Conservation (phyloP, 257 asterid genomes). For the Mentha longifolia region DNA sequence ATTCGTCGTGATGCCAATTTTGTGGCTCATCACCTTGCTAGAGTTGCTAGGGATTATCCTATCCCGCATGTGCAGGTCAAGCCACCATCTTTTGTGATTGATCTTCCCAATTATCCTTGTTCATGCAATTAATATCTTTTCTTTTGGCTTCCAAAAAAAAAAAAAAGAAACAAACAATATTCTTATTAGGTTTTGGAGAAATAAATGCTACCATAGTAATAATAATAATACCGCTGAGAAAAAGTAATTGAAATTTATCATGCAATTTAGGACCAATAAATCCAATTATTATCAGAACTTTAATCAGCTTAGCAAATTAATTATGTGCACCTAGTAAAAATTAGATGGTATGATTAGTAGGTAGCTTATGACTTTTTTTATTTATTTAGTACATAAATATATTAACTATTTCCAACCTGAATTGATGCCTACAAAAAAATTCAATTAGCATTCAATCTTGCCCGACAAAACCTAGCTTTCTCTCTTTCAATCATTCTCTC, state of each 20-base stretch:
- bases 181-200: no score
- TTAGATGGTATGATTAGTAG: conserved; percentile 37
- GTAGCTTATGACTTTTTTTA: conserved; percentile 32
- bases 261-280: conserved; percentile 32
- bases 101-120: no score
- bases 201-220: not conserved
- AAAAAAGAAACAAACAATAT: no score
- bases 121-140: no score
- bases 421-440: conserved; percentile 46
- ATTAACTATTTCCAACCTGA: conserved; percentile 51
- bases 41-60: no score
- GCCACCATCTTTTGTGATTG: no score
- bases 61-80: no score
- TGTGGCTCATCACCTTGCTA: no score
- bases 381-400: not conserved
- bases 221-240: not conserved
- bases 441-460: conserved; percentile 22
- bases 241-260: conserved; percentile 29
- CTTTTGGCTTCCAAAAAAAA: no score
- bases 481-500: conserved; percentile 38
- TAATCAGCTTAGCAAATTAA: not conserved
- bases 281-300: conserved; percentile 6
- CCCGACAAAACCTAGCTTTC: conserved; percentile 47
- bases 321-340: not conserved
- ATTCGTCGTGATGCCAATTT: no score